phyloP scores from a whole-genome alignment of 75 land plant genomes.

The Pinus tabuliformis region DNA sequence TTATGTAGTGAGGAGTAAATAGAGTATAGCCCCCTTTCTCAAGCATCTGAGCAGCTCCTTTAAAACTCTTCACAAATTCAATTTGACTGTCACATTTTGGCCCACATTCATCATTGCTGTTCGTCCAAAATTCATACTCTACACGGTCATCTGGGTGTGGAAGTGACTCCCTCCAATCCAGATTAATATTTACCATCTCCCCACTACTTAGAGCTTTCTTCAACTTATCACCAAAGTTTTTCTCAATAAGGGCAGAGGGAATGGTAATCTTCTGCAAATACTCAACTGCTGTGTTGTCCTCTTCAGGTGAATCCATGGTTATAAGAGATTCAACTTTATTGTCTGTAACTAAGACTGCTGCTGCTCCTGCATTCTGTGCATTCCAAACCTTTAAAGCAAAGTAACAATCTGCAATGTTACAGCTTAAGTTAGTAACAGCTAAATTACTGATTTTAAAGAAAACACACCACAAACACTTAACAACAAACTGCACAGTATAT shows the following conservation, averaged over 20 bases:
- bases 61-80: conserved; percentile 49
- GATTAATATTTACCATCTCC: conserved; percentile 62
- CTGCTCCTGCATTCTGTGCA: conserved; percentile 64
- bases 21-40: conserved; percentile 51
- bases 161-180: conserved; percentile 67
- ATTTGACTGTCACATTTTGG: conserved; percentile 55
- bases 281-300: conserved; percentile 28
- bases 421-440: not conserved
- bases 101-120: conserved; percentile 69
- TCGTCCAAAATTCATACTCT: conserved; percentile 71
- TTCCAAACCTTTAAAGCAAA: conserved; percentile 64
- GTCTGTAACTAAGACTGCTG: conserved; percentile 65
- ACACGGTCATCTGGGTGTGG: conserved; percentile 73
- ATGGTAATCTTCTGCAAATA: conserved; percentile 48
- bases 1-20: conserved; percentile 63
- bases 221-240: conserved; percentile 38
- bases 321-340: conserved; percentile 47
- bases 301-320: conserved; percentile 65
- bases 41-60: conserved; percentile 54
- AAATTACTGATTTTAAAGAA: not conserved
- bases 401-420: conserved; percentile 45
- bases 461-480: not conserved
- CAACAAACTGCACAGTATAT: not conserved
- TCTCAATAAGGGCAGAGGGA: conserved; percentile 56
- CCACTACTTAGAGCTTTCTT: conserved; percentile 33